These are phyloP conservation scores for Trichoderma hamatum DNA, from an alignment of 2,329 filamentous ascomycete species.

Conservation along the genomic window DNA sequence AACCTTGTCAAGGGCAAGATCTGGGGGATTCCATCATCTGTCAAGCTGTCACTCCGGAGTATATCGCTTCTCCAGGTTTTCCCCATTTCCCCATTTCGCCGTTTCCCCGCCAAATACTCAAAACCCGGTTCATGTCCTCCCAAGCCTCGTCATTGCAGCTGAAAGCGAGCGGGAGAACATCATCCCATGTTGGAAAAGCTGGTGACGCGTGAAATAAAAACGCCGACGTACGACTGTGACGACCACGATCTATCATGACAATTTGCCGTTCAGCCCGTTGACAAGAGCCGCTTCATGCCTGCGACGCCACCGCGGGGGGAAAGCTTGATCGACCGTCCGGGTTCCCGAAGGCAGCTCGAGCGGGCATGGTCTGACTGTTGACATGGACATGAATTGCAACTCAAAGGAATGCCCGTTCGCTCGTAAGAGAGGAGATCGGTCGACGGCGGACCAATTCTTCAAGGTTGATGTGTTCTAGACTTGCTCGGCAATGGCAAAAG, in stretches of 20 bases:
- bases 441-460: conserved; percentile 7
- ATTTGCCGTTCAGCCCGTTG: conserved; percentile 17
- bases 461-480: conserved; percentile 13
- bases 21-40: conserved; percentile 8
- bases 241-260: conserved; percentile 8
- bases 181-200: neutral
- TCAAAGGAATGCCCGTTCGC: conserved; percentile 1
- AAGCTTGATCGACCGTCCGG: conserved; percentile 9
- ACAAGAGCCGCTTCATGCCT: neutral
- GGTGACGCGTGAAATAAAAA: conserved; percentile 18
- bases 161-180: neutral
- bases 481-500: conserved; percentile 13
- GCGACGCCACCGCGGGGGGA: conserved; percentile 19
- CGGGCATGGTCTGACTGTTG: neutral
- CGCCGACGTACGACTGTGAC: conserved; percentile 11
- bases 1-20: conserved; percentile 13
- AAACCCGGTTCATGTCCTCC: conserved; percentile 11
- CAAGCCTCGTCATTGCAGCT: neutral
- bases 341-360: neutral
- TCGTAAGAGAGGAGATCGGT: conserved; percentile 13
- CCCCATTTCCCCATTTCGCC: conserved; percentile 24
- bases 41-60: conserved; percentile 24
- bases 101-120: conserved; percentile 23
- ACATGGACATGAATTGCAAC: neutral
- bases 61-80: conserved; percentile 23